Conservation (phyloP, 495 filamentous ascomycete genomes). For the Penicillium cataractarum region DNA sequence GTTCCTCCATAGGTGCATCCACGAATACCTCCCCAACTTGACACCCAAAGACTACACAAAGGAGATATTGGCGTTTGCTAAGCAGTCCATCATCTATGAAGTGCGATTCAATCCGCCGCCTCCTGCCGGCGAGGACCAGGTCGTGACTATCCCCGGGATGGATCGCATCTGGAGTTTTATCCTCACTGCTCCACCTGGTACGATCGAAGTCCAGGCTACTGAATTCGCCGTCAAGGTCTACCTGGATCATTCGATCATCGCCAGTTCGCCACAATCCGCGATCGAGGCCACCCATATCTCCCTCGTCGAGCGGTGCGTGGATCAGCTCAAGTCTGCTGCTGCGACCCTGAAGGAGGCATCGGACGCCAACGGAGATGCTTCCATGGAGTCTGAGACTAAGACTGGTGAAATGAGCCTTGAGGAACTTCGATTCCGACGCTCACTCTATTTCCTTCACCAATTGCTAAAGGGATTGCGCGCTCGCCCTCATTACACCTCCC, state of each 20-base stretch:
- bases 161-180: conserved; percentile 86
- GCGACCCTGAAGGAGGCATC: conserved; percentile 55
- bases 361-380: conserved; percentile 44
- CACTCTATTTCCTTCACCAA: conserved; percentile 61
- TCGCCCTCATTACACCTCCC: conserved; percentile 57
- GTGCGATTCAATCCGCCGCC: conserved; percentile 45
- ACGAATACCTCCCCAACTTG: conserved; percentile 65
- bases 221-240: conserved; percentile 75
- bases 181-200: conserved; percentile 66
- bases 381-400: conserved; percentile 51
- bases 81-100: conserved; percentile 53
- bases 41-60: conserved; percentile 65
- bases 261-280: conserved; percentile 46
- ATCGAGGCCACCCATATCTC: conserved; percentile 74
- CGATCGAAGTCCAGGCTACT: conserved; percentile 70
- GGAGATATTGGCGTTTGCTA: conserved; percentile 70
- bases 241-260: conserved; percentile 56
- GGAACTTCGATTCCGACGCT: conserved; percentile 67
- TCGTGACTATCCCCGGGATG: conserved; percentile 61
- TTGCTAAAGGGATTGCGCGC: conserved; percentile 57
- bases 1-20: conserved; percentile 68
- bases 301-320: conserved; percentile 76
- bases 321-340: conserved; percentile 73
- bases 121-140: conserved; percentile 44
- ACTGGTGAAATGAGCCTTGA: conserved; percentile 51